Percentiles rank a stretch among this genome's conserved stretches.
Conservation (phyloP, 495 filamentous ascomycete species). For the Pyrenula massariospora region DNA sequence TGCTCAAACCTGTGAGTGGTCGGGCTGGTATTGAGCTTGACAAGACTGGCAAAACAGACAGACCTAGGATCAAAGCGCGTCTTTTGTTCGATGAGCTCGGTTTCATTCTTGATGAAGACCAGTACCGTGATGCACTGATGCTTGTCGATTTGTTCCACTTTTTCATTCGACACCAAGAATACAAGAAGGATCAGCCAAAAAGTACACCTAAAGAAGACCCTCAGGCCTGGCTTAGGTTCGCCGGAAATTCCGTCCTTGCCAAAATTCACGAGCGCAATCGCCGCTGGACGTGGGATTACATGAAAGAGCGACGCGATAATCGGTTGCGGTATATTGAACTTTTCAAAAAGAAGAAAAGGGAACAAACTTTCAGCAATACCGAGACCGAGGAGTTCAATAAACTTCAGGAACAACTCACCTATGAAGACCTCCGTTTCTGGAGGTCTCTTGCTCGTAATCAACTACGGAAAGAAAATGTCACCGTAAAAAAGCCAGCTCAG, state of each 20-base stretch:
- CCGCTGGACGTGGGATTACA: slow-evolving; percentile 88
- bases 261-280: slow-evolving; percentile 90
- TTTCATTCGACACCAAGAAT: slow-evolving; percentile 94
- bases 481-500: slow-evolving; percentile 51
- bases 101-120: slow-evolving; percentile 87
- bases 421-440: slow-evolving; percentile 97
- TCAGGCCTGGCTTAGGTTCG: slow-evolving; percentile 82
- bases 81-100: slow-evolving; percentile 93
- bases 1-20: slow-evolving; percentile 88
- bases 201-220: slow-evolving; percentile 79
- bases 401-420: slow-evolving; percentile 78
- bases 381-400: slow-evolving; percentile 62
- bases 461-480: slow-evolving; percentile 85
- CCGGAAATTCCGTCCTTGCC: slow-evolving; percentile 71
- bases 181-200: slow-evolving; percentile 87
- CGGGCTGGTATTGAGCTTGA: slow-evolving; percentile 85
- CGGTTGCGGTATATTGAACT: slow-evolving; percentile 78
- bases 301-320: slow-evolving; percentile 83
- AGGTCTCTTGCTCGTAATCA: slow-evolving; percentile 87
- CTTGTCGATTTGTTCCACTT: slow-evolving; percentile 97
- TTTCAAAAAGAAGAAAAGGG: slow-evolving; percentile 86
- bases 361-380: slow-evolving; percentile 53
- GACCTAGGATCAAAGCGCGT: slow-evolving; percentile 80
- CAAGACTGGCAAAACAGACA: slow-evolving; percentile 71
- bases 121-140: slow-evolving; percentile 95